Conservation (phyloP, 73 alveolate genomes). For the Paramecium caudatum region DNA sequence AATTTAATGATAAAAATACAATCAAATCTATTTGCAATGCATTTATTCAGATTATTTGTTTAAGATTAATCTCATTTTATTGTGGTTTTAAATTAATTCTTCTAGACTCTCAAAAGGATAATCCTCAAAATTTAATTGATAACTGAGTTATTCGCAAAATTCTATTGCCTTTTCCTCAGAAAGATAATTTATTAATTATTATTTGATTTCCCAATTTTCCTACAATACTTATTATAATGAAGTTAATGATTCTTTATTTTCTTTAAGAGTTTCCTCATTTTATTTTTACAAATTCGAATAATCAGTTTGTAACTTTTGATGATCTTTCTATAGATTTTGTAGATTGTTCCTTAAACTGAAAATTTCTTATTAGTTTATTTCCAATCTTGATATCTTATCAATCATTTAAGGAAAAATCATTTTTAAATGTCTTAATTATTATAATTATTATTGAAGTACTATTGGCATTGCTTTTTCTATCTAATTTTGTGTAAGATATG, state of each 20-base stretch:
- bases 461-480: not conserved
- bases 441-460: not conserved
- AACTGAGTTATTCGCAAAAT: not conserved
- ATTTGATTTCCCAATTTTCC: not conserved
- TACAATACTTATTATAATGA: not conserved
- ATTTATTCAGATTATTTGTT: not conserved
- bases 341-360: not conserved
- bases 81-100: not conserved
- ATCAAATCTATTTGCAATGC: not conserved
- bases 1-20: not conserved
- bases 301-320: not conserved
- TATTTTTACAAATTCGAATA: not conserved
- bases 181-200: not conserved
- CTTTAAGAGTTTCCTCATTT: not conserved
- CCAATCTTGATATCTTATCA: not conserved
- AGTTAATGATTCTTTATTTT: not conserved
- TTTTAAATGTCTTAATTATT: not conserved
- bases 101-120: constrained; percentile 7
- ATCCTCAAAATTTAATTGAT: not conserved
- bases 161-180: not conserved
- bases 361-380: not conserved
- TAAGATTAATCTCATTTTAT: not conserved
- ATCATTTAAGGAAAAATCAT: not conserved
- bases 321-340: not conserved
- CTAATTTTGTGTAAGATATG: not conserved